Conservation (phyloP, 495 filamentous ascomycete genomes). For the Penicillium maclennaniae region DNA sequence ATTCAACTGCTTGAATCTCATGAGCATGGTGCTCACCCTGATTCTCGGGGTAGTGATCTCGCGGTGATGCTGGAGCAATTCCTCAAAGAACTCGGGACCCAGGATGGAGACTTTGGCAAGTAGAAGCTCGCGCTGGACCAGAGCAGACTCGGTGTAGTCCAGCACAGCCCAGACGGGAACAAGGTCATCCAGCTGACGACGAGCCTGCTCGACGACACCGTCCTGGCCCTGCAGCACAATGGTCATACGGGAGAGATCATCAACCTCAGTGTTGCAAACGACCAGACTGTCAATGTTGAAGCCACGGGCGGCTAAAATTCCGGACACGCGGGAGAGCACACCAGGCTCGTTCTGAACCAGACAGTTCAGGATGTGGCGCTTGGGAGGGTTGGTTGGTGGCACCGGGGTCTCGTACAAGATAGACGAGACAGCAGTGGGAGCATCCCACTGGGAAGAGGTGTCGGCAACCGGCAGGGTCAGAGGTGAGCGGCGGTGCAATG, state of each 20-base stretch:
- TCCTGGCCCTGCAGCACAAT: slow-evolving; percentile 95
- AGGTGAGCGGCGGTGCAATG: slow-evolving; percentile 82
- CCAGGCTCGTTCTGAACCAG: slow-evolving; percentile 98
- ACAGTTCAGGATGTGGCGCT: slow-evolving; percentile 94
- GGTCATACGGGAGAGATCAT: slow-evolving; percentile 95
- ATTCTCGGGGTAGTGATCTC: slow-evolving; percentile 58
- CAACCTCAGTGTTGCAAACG: slow-evolving; percentile 97
- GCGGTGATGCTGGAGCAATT: slow-evolving; percentile 89
- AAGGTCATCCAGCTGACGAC: slow-evolving; percentile 90
- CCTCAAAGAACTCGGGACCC: slow-evolving; percentile 96
- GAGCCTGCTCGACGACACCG: slow-evolving; percentile 95
- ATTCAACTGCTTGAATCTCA: slow-evolving; percentile 41
- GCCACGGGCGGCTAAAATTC: slow-evolving; percentile 90
- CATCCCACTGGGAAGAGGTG: slow-evolving; percentile 78
- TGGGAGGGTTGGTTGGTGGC: slow-evolving; percentile 76
- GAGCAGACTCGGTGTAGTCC: slow-evolving; percentile 86
- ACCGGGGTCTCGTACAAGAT: slow-evolving; percentile 98
- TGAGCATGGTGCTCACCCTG: slow-evolving; percentile 31
- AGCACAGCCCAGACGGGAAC: slow-evolving; percentile 98
- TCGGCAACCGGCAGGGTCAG: slow-evolving; percentile 76
- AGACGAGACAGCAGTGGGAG: slow-evolving; percentile 90
- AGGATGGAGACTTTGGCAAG: slow-evolving; percentile 96
- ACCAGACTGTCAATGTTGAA: slow-evolving; percentile 99
- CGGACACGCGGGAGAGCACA: slow-evolving; percentile 92
- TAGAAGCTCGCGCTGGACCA: slow-evolving; percentile 94